These are phyloP conservation scores for Stellera chamaejasme DNA, from an alignment of 345 rosid genomes.

Conservation along the genomic window DNA sequence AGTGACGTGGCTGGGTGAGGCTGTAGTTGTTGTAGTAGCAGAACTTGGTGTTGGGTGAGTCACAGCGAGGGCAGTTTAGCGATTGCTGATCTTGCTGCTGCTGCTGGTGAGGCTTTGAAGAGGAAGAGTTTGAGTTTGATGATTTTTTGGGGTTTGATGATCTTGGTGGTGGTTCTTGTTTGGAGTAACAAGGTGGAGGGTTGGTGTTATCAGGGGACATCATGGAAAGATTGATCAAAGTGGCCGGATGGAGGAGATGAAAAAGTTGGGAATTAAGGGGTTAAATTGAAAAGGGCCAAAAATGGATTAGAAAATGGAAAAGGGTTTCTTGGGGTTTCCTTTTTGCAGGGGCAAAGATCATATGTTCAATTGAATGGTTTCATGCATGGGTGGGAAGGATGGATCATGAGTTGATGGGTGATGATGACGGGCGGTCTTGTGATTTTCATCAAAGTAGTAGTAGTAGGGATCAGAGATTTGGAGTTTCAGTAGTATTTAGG, in stretches of 20 bases:
- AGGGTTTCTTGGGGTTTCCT: conserved; percentile 22
- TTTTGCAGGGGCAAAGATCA: conserved; percentile 38
- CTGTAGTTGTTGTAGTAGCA: conserved; percentile 96
- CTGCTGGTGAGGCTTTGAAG: conserved; percentile 26
- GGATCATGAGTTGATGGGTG: not conserved
- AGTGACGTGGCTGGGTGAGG: conserved; percentile 80
- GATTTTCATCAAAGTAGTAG: conserved; percentile 46
- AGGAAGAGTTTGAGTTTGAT: conserved; percentile 15
- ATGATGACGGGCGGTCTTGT: conserved; percentile 39
- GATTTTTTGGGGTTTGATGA: conserved; percentile 20
- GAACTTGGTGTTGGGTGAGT: conserved; percentile 80
- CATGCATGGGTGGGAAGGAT: conserved; percentile 39
- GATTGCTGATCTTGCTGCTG: conserved; percentile 22
- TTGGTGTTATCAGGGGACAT: conserved; percentile 25
- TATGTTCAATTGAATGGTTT: conserved; percentile 39
- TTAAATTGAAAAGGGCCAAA: not conserved
- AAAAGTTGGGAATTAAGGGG: not conserved
- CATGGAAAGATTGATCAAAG: conserved; percentile 5
- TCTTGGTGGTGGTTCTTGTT: conserved; percentile 17
- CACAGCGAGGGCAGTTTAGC: conserved; percentile 73
- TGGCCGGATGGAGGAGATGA: not conserved
- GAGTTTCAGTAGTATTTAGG: conserved; percentile 11
- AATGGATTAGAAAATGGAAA: not conserved
- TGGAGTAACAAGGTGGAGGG: conserved; percentile 15
- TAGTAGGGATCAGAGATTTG: conserved; percentile 9